Conservation (phyloP, 192 early-diverging fungal species). For the Haplosporangium gracile region DNA sequence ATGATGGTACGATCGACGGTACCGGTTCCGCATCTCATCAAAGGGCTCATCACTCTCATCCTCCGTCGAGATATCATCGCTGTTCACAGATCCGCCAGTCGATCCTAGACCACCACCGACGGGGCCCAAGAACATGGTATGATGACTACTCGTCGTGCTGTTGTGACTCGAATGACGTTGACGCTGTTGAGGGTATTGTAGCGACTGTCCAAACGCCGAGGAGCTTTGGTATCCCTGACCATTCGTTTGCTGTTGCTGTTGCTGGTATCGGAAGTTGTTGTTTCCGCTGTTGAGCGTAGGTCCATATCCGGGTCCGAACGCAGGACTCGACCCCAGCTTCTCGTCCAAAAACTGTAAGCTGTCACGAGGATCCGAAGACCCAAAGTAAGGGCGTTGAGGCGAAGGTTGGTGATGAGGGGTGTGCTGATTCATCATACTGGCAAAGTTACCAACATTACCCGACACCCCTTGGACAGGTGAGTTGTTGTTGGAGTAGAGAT, state of each 20-base stretch:
- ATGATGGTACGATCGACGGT: conserved; percentile 26
- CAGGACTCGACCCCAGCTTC: conserved; percentile 21
- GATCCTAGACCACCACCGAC: conserved; percentile 46
- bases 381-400: conserved; percentile 41
- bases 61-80: conserved; percentile 52
- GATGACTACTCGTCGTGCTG: conserved; percentile 44
- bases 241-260: conserved; percentile 45
- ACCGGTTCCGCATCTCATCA: conserved; percentile 37
- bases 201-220: conserved; percentile 11
- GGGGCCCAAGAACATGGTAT: conserved; percentile 52
- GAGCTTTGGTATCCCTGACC: conserved; percentile 17
- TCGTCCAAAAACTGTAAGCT: conserved; percentile 41
- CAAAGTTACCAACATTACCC: conserved; percentile 13
- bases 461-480: conserved; percentile 48
- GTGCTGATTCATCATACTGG: conserved; percentile 10
- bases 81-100: conserved; percentile 40
- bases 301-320: conserved; percentile 49
- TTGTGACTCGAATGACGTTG: conserved; percentile 56
- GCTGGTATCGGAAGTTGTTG: conserved; percentile 16
- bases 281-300: conserved; percentile 43
- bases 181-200: conserved; percentile 42
- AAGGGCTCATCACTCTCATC: conserved; percentile 52
- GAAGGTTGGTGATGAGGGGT: conserved; percentile 34
- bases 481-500: conserved; percentile 46
- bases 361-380: conserved; percentile 29